Base-by-base conservation (phyloP, 139 green algal species). In the Chlamydomonas eustigma region DNA sequence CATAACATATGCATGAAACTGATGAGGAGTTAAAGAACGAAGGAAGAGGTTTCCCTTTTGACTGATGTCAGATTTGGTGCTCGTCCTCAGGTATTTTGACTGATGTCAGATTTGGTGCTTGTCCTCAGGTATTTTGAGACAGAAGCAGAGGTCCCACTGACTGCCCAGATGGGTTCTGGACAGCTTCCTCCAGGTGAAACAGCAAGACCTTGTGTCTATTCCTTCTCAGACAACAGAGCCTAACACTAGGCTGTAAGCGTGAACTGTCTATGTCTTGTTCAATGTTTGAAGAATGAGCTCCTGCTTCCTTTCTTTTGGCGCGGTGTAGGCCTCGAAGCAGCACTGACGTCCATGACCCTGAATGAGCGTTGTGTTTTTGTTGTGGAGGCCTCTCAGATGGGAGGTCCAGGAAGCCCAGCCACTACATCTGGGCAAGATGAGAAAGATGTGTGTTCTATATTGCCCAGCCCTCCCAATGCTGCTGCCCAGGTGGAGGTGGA, bases 401-500 rank as follows among this genome's bases (percentile, higher is more conserved):
- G 74, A 50, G 76, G 64, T 4, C 73, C 24, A 44, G 51, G 6
- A 18, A 28, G 63, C 50, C 25, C n/a, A n/a, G n/a, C n/a, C n/a
- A n/a, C n/a, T n/a, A n/a, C n/a, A n/a, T n/a, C n/a, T n/a, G n/a
- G n/a, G n/a, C n/a, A n/a, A n/a, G n/a, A n/a, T n/a, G n/a, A n/a
- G n/a, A n/a, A n/a, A n/a, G n/a, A n/a, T 37, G 66, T 35, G n/a
- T n/a, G 6, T 18, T 78, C 44, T 51, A 31, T 87, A n/a, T 32
- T 88, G 36, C 84, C 83, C 6, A 5, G 50, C 2, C 75, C 80
- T 8, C 83, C 86, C 0, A 22, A 31, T 3, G 35, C 67, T 24
- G n/a, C 58, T 12, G 30, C 71, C 75, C 82, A 85, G 71, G 82
- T 92, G 63, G 86, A 90, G 83, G 73, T 85, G 31, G 80, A 87